Evolutionary conservation across 495 filamentous ascomycete species (phyloP).

Genomic region (Tirmania nivea): DNA sequence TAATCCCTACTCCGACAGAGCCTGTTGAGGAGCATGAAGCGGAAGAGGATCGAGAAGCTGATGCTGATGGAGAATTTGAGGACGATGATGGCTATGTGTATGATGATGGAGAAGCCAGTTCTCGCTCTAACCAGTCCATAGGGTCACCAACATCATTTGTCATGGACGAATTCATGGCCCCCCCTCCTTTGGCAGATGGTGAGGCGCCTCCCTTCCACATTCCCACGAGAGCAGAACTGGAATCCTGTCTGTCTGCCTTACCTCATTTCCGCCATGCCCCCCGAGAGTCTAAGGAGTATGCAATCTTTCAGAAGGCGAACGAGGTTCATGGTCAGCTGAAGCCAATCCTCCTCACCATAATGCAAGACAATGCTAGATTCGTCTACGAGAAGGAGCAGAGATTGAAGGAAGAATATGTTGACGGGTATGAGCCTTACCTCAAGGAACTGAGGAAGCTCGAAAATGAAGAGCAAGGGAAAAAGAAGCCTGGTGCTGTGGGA

Average conservation of each 20-base stretch:
- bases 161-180: neutral
- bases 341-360: neutral
- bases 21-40: neutral
- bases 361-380: neutral
- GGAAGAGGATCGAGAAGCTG: neutral
- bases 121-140: neutral
- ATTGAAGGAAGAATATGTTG: neutral
- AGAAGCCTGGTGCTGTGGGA: slow-evolving; percentile 7
- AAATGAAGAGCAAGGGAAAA: slow-evolving; percentile 7
- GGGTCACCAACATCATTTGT: neutral
- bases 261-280: slow-evolving; percentile 14
- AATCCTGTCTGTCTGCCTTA: slow-evolving; percentile 1
- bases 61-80: slow-evolving; percentile 6
- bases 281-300: slow-evolving; percentile 12
- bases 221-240: neutral
- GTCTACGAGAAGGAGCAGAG: slow-evolving; percentile 6
- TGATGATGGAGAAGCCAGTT: slow-evolving; percentile 14
- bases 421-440: neutral
- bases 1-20: neutral
- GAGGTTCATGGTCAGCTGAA: neutral
- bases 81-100: slow-evolving; percentile 6
- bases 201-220: neutral
- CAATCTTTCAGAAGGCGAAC: slow-evolving; percentile 8
- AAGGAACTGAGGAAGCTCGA: neutral
- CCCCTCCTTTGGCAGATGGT: neutral